These are phyloP conservation scores for Cenchrus americanus DNA, from an alignment of 176 grass and related monocot genomes.

Conservation along the genomic window DNA sequence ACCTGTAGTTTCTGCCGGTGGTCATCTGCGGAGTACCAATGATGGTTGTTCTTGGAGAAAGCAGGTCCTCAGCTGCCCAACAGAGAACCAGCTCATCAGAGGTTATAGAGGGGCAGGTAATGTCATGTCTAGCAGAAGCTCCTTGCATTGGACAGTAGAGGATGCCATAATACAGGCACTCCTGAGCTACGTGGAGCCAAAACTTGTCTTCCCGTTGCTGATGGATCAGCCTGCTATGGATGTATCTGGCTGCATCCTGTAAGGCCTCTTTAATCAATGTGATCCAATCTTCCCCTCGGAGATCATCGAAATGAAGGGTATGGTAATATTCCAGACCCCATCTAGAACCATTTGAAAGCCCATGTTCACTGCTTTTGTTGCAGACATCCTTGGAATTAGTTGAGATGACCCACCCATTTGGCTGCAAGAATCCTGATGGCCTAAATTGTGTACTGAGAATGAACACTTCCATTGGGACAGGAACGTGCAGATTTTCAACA, in stretches of 20 bases:
- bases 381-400: conserved; percentile 5
- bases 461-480: too few species aligned
- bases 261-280: background rate
- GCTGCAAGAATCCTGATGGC: background rate
- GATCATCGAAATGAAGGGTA: background rate
- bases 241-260: background rate
- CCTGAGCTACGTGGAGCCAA: background rate
- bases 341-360: background rate
- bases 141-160: background rate
- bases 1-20: background rate
- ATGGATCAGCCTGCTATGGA: background rate
- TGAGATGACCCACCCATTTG: background rate
- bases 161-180: background rate
- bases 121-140: background rate
- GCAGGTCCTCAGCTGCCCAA: background rate
- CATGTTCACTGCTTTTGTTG: background rate
- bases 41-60: background rate
- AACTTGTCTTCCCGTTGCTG: background rate
- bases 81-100: background rate
- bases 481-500: too few species aligned
- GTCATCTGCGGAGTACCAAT: too few species aligned
- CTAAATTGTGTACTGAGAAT: too few species aligned
- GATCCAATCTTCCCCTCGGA: background rate
- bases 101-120: background rate
- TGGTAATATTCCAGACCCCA: background rate